phyloP scores from a whole-genome alignment of 139 green algal species.

The Gonium pectorale region DNA sequence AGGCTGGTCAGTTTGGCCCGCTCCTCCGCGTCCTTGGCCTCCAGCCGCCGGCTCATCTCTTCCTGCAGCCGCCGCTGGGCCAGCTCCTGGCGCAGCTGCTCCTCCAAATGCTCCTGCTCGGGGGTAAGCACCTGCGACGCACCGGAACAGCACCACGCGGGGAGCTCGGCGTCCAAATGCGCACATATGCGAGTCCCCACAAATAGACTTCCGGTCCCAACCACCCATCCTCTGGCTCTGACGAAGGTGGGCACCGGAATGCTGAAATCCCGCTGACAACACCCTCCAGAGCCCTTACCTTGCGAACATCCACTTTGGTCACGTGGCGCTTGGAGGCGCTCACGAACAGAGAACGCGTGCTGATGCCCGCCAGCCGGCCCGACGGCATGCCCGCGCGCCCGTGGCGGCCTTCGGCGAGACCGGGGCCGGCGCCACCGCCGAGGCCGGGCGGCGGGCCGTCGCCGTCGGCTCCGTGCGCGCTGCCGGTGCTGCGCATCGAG shows the following conservation, averaged over 20 bases:
- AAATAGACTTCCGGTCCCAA: too few relatives aligned
- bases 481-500: constrained; percentile 21
- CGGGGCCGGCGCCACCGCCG: background rate
- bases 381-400: background rate
- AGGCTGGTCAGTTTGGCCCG: constrained; percentile 43
- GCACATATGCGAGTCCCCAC: too few relatives aligned
- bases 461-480: background rate
- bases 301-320: constrained; percentile 34
- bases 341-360: background rate
- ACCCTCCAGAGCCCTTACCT: too few relatives aligned
- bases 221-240: too few relatives aligned
- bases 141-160: too few relatives aligned
- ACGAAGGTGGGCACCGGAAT: too few relatives aligned
- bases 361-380: background rate
- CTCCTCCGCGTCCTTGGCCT: constrained; percentile 61
- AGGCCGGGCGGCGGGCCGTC: background rate
- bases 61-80: constrained; percentile 39
- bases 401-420: background rate
- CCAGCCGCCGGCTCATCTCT: constrained; percentile 40
- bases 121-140: constrained; percentile 44
- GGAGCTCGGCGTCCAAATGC: too few relatives aligned
- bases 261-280: too few relatives aligned
- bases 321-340: background rate
- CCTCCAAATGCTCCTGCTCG: constrained; percentile 62
- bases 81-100: constrained; percentile 69